Evolutionary conservation across 257 asterid species (phyloP).

Genomic region (Paraleonurus japonicus): DNA sequence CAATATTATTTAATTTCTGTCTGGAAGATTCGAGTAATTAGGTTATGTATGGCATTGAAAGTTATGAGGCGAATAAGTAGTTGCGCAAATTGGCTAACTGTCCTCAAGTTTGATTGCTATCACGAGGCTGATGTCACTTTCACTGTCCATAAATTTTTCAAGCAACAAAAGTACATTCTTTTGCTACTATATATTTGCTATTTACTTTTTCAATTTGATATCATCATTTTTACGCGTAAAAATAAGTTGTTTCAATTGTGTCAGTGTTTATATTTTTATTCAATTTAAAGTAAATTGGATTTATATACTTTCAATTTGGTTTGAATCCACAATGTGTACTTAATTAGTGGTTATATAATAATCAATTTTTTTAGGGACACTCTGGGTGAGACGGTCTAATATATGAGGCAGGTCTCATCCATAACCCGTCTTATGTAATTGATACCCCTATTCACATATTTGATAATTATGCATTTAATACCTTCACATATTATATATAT

Average conservation of each 20-base stretch:
- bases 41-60: neutral
- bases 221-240: neutral
- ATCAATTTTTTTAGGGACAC: too few relatives aligned
- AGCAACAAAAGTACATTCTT: neutral
- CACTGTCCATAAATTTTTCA: neutral
- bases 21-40: neutral
- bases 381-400: too few relatives aligned
- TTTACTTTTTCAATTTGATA: neutral
- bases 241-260: neutral
- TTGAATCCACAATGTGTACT: neutral
- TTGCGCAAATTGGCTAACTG: neutral
- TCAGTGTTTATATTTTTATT: neutral
- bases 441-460: too few relatives aligned
- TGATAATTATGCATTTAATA: too few relatives aligned
- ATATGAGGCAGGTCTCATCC: too few relatives aligned
- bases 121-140: neutral
- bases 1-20: neutral
- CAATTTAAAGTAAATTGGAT: neutral
- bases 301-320: neutral
- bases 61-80: slow-evolving; percentile 1
- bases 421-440: too few relatives aligned
- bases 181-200: too few relatives aligned
- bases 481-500: too few relatives aligned
- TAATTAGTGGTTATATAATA: too few relatives aligned
- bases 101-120: neutral